Evolutionary conservation across 805 yeast genomes (phyloP).

Genomic region (Zygoascus flipseniorum): DNA sequence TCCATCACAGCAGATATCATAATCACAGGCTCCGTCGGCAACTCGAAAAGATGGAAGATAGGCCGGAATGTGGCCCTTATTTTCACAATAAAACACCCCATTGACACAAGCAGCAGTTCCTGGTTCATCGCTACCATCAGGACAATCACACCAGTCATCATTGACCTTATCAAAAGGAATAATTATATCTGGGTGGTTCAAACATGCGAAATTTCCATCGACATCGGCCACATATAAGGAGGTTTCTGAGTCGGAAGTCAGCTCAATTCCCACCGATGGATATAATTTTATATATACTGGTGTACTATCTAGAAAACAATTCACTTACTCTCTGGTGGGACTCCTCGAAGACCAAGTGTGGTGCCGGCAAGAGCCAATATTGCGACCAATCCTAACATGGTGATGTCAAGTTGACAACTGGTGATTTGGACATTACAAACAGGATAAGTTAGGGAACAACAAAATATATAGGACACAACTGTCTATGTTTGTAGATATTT

Average conservation of each 20-base stretch:
- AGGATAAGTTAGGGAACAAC: no score
- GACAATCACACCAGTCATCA: conserved; percentile 92
- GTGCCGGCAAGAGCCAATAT: neutral
- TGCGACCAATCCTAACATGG: neutral
- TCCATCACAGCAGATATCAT: conserved; percentile 87
- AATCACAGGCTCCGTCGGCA: conserved; percentile 89
- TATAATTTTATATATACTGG: neutral
- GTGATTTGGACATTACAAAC: neutral
- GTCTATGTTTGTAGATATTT: no score
- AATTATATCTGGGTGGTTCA: conserved; percentile 55
- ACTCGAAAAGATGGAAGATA: conserved; percentile 60
- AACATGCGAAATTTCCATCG: conserved; percentile 59
- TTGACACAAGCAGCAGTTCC: conserved; percentile 77
- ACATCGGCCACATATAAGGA: conserved; percentile 41
- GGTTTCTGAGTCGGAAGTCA: conserved; percentile 6
- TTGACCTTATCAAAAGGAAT: conserved; percentile 59
- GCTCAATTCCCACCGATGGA: no score
- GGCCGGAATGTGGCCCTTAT: conserved; percentile 58
- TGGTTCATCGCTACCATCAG: conserved; percentile 96
- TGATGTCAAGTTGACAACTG: neutral
- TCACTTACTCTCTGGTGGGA: neutral
- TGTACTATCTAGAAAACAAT: neutral
- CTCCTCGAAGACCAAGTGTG: neutral
- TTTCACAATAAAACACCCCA: conserved; percentile 63
- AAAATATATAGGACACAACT: no score